A percentile compares a stretch with the other conserved stretches of the same genome.
These are phyloP conservation scores for Gracilaria domingensis DNA, from an alignment of 23 red algal species.

Conservation along the genomic window DNA sequence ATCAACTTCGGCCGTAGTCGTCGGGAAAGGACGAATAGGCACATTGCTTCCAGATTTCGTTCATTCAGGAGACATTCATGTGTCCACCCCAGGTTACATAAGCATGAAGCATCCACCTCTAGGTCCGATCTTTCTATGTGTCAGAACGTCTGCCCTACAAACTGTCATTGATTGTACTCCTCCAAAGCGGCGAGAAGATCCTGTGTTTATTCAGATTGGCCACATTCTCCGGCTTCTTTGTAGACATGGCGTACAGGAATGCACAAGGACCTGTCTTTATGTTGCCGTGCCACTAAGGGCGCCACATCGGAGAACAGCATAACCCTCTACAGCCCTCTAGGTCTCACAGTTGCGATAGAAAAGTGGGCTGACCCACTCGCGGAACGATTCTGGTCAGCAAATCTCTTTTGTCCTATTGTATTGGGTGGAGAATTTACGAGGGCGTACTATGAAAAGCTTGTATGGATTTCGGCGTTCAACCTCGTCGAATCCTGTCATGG, in stretches of 20 bases:
- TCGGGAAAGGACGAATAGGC: background rate
- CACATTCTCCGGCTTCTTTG: background rate
- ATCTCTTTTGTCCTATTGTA: background rate
- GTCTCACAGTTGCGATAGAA: background rate
- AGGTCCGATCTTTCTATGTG: background rate
- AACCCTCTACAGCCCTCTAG: background rate
- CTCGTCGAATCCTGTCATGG: background rate
- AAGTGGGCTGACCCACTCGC: background rate
- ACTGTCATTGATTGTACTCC: background rate
- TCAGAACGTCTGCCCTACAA: background rate
- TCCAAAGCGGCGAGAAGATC: background rate
- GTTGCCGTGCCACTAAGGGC: background rate
- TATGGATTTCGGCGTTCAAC: constrained; percentile 10
- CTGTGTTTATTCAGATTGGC: background rate
- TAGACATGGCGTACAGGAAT: background rate
- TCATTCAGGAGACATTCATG: background rate
- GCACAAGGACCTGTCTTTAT: background rate
- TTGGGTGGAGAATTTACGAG: background rate
- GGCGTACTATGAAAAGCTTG: background rate
- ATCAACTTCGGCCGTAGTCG: background rate
- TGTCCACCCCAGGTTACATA: background rate
- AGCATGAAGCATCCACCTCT: background rate
- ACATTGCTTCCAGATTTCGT: background rate
- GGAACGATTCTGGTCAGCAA: background rate
- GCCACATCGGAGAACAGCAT: background rate